Evolutionary conservation across 306 rosid genomes (phyloP).

Genomic region (Fagus crenata): DNA sequence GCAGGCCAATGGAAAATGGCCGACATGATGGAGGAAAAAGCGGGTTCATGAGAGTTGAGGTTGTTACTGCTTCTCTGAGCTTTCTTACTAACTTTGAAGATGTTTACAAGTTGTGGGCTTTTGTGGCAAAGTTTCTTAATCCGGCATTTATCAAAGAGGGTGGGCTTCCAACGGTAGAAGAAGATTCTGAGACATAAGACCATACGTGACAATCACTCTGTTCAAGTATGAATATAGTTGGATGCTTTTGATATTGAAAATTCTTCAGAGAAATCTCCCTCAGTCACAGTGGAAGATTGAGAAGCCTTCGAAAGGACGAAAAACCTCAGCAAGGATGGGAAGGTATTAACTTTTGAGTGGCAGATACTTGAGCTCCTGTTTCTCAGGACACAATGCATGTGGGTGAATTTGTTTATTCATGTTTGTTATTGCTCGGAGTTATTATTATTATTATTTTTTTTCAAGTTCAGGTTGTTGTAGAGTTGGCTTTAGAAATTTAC

Average conservation of each 20-base stretch:
- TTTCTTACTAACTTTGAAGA: constrained; percentile 93
- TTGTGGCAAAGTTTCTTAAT: constrained; percentile 85
- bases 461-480: constrained; percentile 52
- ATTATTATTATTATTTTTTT: constrained; percentile 22
- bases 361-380: constrained; percentile 28
- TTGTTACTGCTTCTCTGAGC: constrained; percentile 83
- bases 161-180: constrained; percentile 71
- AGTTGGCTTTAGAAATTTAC: constrained; percentile 58
- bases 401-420: constrained; percentile 67
- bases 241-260: constrained; percentile 22
- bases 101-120: constrained; percentile 89
- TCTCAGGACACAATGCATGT: constrained; percentile 32
- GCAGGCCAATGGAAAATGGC: constrained; percentile 81
- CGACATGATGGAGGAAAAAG: constrained; percentile 51
- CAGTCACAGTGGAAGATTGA: constrained; percentile 13
- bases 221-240: constrained; percentile 34
- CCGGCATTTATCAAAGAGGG: constrained; percentile 61
- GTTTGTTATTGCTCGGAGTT: constrained; percentile 53
- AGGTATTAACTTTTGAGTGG: constrained; percentile 35
- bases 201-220: constrained; percentile 6
- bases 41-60: constrained; percentile 70
- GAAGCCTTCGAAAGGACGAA: constrained; percentile 28
- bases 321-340: constrained; percentile 20
- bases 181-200: constrained; percentile 58
- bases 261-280: constrained; percentile 20